Evolutionary conservation across 768 basidiomycete species (phyloP).

Genomic region (Exsudoporus frostii): DNA sequence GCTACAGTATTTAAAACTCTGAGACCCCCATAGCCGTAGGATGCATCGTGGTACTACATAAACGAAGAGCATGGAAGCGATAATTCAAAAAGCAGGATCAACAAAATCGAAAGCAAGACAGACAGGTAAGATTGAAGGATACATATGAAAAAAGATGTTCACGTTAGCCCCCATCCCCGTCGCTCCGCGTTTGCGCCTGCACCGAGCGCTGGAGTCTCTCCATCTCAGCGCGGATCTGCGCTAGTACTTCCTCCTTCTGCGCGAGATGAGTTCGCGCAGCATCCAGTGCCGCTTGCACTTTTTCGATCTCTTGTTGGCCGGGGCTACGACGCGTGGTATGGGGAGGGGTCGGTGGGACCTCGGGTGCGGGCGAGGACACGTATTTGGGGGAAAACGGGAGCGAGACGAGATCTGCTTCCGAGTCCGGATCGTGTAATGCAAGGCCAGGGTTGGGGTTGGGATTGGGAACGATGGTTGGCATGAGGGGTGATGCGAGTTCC

Average conservation of each 20-base stretch:
- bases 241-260: constrained; percentile 23
- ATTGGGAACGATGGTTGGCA: constrained; percentile 31
- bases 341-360: background rate
- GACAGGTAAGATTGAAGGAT: background rate
- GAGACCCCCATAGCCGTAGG: no score
- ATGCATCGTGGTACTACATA: no score
- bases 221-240: constrained; percentile 22
- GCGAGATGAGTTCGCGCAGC: constrained; percentile 19
- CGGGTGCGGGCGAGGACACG: constrained; percentile 15
- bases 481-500: constrained; percentile 52
- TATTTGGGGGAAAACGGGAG: constrained; percentile 20
- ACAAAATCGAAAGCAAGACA: constrained; percentile 1
- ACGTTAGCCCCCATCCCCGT: background rate
- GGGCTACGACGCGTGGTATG: constrained; percentile 2
- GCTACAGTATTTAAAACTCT: no score
- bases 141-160: background rate
- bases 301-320: constrained; percentile 16
- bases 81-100: background rate
- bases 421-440: background rate
- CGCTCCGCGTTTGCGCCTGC: background rate
- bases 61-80: no score
- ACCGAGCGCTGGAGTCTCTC: constrained; percentile 15
- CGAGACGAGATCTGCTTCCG: constrained; percentile 15
- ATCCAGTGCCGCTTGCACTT: constrained; percentile 20
- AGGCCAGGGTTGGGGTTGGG: background rate